Conservation (phyloP, 306 rosid genomes). For the Casuarina equisetifolia region DNA sequence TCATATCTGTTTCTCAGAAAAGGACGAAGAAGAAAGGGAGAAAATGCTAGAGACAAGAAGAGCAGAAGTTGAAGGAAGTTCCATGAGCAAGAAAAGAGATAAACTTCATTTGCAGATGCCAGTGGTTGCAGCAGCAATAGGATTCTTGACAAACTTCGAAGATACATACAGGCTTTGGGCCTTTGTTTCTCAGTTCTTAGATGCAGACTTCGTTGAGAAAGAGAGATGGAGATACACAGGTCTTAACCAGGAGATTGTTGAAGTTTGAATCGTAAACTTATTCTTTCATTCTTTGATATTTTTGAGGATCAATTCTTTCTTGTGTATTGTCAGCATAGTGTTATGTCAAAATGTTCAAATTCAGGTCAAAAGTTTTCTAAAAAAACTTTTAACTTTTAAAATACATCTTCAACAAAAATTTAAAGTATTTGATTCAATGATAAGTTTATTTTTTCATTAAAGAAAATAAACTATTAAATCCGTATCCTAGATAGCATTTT, state of each 20-base stretch:
- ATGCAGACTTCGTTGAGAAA: conserved; percentile 89
- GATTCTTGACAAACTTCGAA: conserved; percentile 74
- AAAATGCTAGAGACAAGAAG: conserved; percentile 37
- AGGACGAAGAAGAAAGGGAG: conserved; percentile 45
- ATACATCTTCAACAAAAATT: no score
- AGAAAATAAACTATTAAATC: no score
- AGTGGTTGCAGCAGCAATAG: conserved; percentile 51
- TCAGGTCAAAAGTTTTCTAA: no score
- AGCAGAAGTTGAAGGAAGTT: conserved; percentile 25
- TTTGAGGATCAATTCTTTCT: not conserved
- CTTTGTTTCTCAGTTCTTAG: conserved; percentile 71
- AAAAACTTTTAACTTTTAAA: no score
- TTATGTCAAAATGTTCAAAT: no score
- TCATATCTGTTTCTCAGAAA: conserved; percentile 46
- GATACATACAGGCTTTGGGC: conserved; percentile 73
- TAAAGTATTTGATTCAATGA: no score
- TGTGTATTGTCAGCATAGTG: not conserved
- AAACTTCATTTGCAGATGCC: conserved; percentile 28
- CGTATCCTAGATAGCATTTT: no score
- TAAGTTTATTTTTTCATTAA: no score
- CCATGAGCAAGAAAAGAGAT: conserved; percentile 15
- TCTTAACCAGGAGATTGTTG: conserved; percentile 68
- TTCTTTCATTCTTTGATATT: conserved; percentile 6
- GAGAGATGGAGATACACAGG: conserved; percentile 91
- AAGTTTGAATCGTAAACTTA: conserved; percentile 37